Evolutionary conservation across 2,329 filamentous ascomycete species (phyloP).

Genomic region (Calycina marina): DNA sequence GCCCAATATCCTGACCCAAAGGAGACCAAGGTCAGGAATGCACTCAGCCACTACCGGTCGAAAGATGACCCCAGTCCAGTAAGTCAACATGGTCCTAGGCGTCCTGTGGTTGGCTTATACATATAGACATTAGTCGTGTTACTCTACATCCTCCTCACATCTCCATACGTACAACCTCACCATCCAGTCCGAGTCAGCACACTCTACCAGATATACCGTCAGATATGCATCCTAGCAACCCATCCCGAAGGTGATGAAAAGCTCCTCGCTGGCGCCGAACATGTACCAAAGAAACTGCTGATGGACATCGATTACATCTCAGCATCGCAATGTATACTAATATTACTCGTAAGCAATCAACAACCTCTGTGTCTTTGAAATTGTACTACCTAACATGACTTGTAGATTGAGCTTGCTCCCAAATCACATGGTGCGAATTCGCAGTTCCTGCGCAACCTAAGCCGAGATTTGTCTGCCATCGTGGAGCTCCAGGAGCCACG

Average conservation of each 20-base stretch:
- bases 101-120: conserved; percentile 31
- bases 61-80: too few species aligned
- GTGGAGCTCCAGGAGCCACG: background rate
- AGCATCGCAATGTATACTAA: background rate
- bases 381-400: too few species aligned
- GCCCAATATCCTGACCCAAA: too few species aligned
- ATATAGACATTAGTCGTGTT: conserved; percentile 33
- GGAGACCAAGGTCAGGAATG: too few species aligned
- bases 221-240: background rate
- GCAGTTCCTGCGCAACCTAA: background rate
- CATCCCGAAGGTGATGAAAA: background rate
- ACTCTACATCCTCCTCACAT: conserved; percentile 25
- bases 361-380: background rate
- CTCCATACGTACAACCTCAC: conserved; percentile 34
- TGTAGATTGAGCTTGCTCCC: background rate
- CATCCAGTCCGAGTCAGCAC: conserved; percentile 32
- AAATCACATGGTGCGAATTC: background rate
- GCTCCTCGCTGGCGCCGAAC: background rate
- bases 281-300: background rate
- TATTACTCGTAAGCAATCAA: background rate
- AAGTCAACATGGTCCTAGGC: too few species aligned
- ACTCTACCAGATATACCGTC: background rate
- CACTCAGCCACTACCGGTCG: too few species aligned
- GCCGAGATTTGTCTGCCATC: background rate
- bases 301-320: background rate